Base-by-base conservation (phyloP, 2,329 filamentous ascomycete genomes). In the Claviceps fusiformis region DNA sequence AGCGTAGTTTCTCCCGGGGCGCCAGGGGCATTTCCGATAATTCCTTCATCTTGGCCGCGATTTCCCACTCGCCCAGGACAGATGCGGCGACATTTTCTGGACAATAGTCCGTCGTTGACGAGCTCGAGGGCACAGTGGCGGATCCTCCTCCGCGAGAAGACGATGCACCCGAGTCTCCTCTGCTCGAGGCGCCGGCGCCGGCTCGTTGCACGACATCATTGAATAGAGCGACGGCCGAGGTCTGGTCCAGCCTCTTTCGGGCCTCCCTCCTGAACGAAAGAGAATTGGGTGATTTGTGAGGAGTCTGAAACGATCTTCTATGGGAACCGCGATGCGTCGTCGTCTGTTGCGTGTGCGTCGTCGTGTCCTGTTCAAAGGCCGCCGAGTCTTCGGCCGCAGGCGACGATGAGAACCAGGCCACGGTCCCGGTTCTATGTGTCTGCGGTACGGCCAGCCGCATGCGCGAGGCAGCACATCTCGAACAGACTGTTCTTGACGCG, bases 401-500 rank as follows among this genome's bases (percentile, higher is more conserved):
- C 50, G 60, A 43, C 31, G 65, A 64, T 19, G 64, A 61, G 54
- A 63, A 66, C 53, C 60, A 58, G 29, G 61, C 62, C 27, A 51
- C 41, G 33, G 53, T 17, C 27, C 41, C 46, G 31, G 35, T 46
- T 43, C 27, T 47, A 17, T 39, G 43, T 8, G 47, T n/a, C 10
- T 29, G 53, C 43, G 46, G 54, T 24, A 54, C 39, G 29, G 55
- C 55, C 19, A 57, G 53, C 37, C 63, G 63, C 51, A 67, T 51
- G 39, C 64, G 64, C 24, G 63, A 62, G 48, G 64, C 63, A 59
- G 64, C 63, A 59, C 70, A 72, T 61, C 64, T 67, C 58, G 63
- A 64, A 61, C 70, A 72, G 56, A 65, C 60, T 41, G 63, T 62
- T 55, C 68, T 62, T 55, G 70, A 64, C 54, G 66, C 60, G 59